A percentile compares a stretch with the other conserved stretches of the same genome.
Evolutionary conservation across 768 basidiomycete species (phyloP).

Genomic region (Mycena venus): DNA sequence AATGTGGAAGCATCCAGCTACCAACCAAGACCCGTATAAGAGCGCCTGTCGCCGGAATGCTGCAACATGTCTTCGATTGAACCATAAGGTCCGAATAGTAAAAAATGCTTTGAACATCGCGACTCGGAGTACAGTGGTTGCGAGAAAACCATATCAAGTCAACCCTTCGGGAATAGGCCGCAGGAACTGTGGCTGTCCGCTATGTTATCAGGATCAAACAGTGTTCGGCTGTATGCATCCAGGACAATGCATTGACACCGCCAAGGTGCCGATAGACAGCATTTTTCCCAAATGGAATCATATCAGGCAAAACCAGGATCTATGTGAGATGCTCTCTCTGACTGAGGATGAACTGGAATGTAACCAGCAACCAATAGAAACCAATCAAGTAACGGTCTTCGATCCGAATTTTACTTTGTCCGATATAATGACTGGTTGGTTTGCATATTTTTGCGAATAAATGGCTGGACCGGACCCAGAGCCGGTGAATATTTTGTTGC

Average conservation of each 20-base stretch:
- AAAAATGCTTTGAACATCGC: not conserved
- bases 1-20: not conserved
- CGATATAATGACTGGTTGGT: not conserved
- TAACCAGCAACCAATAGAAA: not conserved
- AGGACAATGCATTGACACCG: too few relatives aligned
- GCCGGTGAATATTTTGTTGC: not conserved
- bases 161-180: constrained; percentile 1
- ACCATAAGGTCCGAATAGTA: not conserved
- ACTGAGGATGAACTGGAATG: not conserved
- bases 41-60: not conserved
- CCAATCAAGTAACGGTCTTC: too few relatives aligned
- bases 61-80: not conserved
- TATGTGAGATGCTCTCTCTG: not conserved
- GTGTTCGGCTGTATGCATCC: not conserved
- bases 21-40: not conserved
- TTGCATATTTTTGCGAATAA: not conserved
- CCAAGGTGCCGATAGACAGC: not conserved
- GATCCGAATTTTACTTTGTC: not conserved
- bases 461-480: not conserved
- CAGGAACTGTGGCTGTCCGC: constrained; percentile 1
- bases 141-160: not conserved
- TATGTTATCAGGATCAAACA: not conserved
- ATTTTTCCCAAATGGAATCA: constrained; percentile 7
- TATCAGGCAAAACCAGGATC: too few relatives aligned
- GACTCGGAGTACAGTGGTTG: not conserved